These are phyloP conservation scores for Rostrohypoxylon terebratum DNA, from an alignment of 495 filamentous ascomycete species.

Conservation along the genomic window DNA sequence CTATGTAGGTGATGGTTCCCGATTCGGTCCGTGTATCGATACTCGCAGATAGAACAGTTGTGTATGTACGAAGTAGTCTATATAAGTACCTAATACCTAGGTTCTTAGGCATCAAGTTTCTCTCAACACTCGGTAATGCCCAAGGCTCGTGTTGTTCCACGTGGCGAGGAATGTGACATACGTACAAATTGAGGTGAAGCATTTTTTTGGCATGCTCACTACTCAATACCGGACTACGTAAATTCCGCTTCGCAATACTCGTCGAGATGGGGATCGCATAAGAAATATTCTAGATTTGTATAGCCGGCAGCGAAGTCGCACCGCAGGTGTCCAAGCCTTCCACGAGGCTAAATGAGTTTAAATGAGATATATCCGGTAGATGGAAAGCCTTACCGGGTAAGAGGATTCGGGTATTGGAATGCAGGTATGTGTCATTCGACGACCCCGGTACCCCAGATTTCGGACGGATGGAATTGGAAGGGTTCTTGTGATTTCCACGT, in stretches of 20 bases:
- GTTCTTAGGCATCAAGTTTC: background rate
- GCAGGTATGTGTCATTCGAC: background rate
- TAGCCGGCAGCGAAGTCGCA: constrained; percentile 11
- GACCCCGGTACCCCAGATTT: background rate
- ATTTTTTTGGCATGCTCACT: background rate
- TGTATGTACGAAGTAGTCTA: background rate
- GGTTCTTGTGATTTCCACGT: background rate
- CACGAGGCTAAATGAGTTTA: constrained; percentile 13
- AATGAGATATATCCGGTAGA: background rate
- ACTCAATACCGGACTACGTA: background rate
- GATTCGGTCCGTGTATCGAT: background rate
- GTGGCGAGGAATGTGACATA: background rate
- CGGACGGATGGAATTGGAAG: background rate
- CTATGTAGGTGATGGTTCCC: background rate
- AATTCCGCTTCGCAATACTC: too few relatives aligned
- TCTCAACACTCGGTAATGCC: background rate
- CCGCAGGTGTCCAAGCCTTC: background rate
- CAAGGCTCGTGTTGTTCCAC: background rate
- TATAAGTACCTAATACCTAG: background rate
- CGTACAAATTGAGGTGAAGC: too few relatives aligned
- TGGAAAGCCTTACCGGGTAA: constrained; percentile 3
- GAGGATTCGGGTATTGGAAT: background rate
- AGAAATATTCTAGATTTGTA: constrained; percentile 13
- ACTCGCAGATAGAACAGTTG: background rate
- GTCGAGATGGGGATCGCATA: background rate